Percentiles rank a stretch among this genome's conserved stretches.
These are phyloP conservation scores for Solanum chacoense DNA, from an alignment of 305 asterid species.

Conservation along the genomic window DNA sequence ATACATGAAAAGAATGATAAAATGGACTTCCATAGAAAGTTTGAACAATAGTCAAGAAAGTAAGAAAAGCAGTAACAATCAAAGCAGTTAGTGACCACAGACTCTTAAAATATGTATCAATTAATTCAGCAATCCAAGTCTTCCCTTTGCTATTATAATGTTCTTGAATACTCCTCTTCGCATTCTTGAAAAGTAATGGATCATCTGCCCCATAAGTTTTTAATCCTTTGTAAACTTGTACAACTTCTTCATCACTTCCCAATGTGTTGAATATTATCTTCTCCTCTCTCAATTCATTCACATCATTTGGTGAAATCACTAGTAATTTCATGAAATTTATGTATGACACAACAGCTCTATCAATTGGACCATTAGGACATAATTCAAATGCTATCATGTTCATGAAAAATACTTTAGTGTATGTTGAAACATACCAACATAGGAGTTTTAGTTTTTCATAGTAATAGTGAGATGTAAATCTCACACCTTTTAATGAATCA, in stretches of 20 bases:
- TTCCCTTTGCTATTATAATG: constrained; percentile 5
- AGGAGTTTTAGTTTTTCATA: constrained; percentile 6
- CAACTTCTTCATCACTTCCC: constrained; percentile 10
- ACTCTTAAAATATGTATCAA: constrained; percentile 3
- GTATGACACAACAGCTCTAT: not conserved
- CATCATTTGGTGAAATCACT: not conserved
- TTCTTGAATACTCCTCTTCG: not conserved
- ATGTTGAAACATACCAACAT: not conserved
- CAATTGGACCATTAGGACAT: not conserved
- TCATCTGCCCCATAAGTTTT: not conserved
- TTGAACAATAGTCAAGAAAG: not conserved
- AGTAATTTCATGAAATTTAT: constrained; percentile 5
- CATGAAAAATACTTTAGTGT: not conserved
- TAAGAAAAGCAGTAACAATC: constrained; percentile 4
- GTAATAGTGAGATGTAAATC: constrained; percentile 1
- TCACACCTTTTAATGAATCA: constrained; percentile 3
- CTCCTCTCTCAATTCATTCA: not conserved
- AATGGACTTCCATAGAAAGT: not conserved
- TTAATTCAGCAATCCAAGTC: constrained; percentile 16
- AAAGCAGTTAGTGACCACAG: constrained; percentile 22
- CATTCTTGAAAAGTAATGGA: not conserved
- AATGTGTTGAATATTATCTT: not conserved
- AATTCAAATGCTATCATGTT: constrained; percentile 13
- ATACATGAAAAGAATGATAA: not conserved
- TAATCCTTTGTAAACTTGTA: not conserved